These are phyloP conservation scores for Fusarium globosum DNA, from an alignment of 2,329 filamentous ascomycete genomes.

Conservation along the genomic window DNA sequence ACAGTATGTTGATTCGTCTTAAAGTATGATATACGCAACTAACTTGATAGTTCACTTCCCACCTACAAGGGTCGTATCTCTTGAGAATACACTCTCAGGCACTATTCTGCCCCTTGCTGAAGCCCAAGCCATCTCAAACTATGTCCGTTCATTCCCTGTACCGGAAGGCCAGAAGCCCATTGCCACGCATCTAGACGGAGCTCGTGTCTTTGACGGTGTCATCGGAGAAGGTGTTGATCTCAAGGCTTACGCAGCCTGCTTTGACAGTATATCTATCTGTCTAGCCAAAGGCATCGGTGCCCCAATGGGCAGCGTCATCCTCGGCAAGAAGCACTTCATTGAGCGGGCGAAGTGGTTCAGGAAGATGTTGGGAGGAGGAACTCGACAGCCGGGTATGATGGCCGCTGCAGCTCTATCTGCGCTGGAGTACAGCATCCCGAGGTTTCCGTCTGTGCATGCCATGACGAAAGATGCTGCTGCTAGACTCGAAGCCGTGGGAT, in stretches of 20 bases:
- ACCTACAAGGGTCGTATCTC: slow-evolving; percentile 79
- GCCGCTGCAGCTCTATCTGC: slow-evolving; percentile 75
- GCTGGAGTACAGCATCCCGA: slow-evolving; percentile 52
- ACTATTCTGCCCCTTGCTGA: slow-evolving; percentile 79
- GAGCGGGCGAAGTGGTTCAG: slow-evolving; percentile 56
- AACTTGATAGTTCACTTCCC: slow-evolving; percentile 76
- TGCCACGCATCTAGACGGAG: slow-evolving; percentile 79
- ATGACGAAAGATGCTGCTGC: slow-evolving; percentile 32
- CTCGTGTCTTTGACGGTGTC: slow-evolving; percentile 80
- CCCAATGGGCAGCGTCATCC: slow-evolving; percentile 78
- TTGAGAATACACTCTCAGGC: slow-evolving; percentile 85
- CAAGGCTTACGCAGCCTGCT: slow-evolving; percentile 71
- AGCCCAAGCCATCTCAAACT: slow-evolving; percentile 72
- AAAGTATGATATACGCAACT: background rate
- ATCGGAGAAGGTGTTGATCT: slow-evolving; percentile 73
- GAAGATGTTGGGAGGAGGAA: slow-evolving; percentile 78
- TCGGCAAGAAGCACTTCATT: slow-evolving; percentile 57
- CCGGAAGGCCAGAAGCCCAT: slow-evolving; percentile 60
- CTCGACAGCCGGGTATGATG: slow-evolving; percentile 76
- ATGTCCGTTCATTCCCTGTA: slow-evolving; percentile 62
- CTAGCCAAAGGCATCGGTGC: slow-evolving; percentile 84
- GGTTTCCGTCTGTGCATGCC: slow-evolving; percentile 35
- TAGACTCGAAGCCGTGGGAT: slow-evolving; percentile 27
- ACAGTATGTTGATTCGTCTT: slow-evolving; percentile 31
- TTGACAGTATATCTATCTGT: slow-evolving; percentile 79